Conservation (phyloP, 352 stramenopile species). For the Plasmopara halstedii region DNA sequence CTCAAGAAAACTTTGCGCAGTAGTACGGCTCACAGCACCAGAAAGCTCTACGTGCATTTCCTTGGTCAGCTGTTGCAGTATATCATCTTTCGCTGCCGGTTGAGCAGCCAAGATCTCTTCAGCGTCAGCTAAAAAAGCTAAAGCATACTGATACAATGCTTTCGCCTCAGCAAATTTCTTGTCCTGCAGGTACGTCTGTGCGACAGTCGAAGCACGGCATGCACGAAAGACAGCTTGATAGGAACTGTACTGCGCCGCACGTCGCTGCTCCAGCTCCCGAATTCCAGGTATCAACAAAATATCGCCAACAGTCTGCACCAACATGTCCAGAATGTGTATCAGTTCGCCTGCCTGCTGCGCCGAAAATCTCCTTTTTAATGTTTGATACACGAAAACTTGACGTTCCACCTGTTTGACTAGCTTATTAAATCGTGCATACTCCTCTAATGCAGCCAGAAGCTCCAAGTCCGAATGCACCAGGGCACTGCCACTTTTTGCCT, state of each 20-base stretch:
- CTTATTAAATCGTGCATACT: slow-evolving; percentile 72
- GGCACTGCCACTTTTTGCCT: slow-evolving; percentile 66
- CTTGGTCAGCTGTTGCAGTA: slow-evolving; percentile 58
- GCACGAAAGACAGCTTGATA: slow-evolving; percentile 65
- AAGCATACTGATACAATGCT: slow-evolving; percentile 67
- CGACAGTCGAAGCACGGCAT: slow-evolving; percentile 50
- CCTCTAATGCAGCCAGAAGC: slow-evolving; percentile 50
- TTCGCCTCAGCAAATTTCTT: slow-evolving; percentile 64
- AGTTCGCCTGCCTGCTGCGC: slow-evolving; percentile 49
- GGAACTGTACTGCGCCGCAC: slow-evolving; percentile 53
- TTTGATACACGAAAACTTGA: slow-evolving; percentile 50
- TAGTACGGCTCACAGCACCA: slow-evolving; percentile 60
- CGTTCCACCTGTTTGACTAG: slow-evolving; percentile 66
- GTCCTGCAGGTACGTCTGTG: slow-evolving; percentile 56
- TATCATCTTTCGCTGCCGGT: slow-evolving; percentile 47
- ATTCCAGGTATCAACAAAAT: slow-evolving; percentile 64
- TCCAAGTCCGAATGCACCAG: slow-evolving; percentile 73
- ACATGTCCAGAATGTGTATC: slow-evolving; percentile 76
- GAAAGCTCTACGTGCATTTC: slow-evolving; percentile 51
- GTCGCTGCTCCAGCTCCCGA: slow-evolving; percentile 39
- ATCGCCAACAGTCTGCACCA: slow-evolving; percentile 73
- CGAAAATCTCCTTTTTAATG: slow-evolving; percentile 46
- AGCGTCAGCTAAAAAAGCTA: slow-evolving; percentile 45
- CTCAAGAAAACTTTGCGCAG: slow-evolving; percentile 63
- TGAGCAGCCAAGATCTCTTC: slow-evolving; percentile 52